Base-by-base conservation (phyloP, 78 protist genomes). In the Dictyostelium citrinum region DNA sequence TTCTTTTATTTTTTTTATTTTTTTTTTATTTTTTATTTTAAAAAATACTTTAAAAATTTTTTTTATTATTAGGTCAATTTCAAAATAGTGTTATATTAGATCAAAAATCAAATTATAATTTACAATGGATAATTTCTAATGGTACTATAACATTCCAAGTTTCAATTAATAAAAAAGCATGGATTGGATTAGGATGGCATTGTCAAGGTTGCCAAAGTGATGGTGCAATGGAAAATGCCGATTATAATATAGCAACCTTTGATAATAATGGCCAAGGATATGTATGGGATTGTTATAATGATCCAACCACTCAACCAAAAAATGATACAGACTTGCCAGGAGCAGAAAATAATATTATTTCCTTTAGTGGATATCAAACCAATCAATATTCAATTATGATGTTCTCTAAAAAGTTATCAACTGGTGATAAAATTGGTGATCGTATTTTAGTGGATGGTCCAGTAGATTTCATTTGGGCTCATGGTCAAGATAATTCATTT, bases 401-500 rank as follows among this genome's bases (percentile, higher is more conserved):
- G 27, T 88, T 88, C 24, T 11, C 93, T 0, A 45, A 74, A 11
- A 61, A 67, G 17, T 49, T 88, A 37, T 51, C 31, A 55, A 88
- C 93, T 29, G 93, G 93, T 29, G 93, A 88, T 31, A 51, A 1
- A 5, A 51, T 24, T 64, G 70, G 64, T 24, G 93, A 88, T 49
- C 16, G n/a, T 22, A 76, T 58, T 12, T 20, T 88, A n/a, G 45
- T 67, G 20, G 46, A 39, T 11, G 85, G 81, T 4, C 70, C 76
- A 24, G 43, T 45, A 2, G 84, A 88, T 58, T 45, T 88, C 22
- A 74, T 88, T 49, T 88, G 85, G 85, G 93, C 85, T 2, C 85
- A 88, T 68, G 93, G 85, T 68, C 2, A 12, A 12, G 39, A 11
- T 29, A 88, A 88, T 46, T 3, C 39, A 37, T 88, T 60, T 5